A percentile compares a stretch with the other conserved stretches of the same genome.
These are phyloP conservation scores for Dioscorea zingiberensis DNA, from an alignment of 106 monocot species.

Conservation along the genomic window DNA sequence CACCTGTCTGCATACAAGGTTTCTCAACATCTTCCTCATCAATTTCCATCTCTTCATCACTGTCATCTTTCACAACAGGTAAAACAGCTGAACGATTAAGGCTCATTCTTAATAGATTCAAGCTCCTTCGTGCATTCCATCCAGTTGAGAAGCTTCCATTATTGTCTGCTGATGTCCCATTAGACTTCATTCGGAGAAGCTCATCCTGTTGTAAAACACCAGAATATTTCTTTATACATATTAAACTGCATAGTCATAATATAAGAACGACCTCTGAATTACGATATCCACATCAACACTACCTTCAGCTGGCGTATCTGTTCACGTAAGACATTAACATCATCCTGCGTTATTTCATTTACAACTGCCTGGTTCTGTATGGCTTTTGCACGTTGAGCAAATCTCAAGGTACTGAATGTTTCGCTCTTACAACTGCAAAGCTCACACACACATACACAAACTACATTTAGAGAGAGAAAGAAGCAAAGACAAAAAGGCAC, in stretches of 20 bases:
- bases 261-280: too few species aligned
- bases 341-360: conserved; percentile 87
- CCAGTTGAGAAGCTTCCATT: conserved; percentile 66
- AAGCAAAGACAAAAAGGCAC: background rate
- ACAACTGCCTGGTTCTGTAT: conserved; percentile 92
- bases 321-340: conserved; percentile 83
- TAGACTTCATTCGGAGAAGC: conserved; percentile 81
- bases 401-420: conserved; percentile 87
- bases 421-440: conserved; percentile 93
- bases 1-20: conserved; percentile 16
- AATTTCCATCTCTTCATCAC: conserved; percentile 98
- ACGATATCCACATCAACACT: background rate
- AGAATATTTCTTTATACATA: background rate
- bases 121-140: conserved; percentile 83
- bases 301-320: conserved; percentile 95
- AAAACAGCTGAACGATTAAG: conserved; percentile 52
- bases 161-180: conserved; percentile 24
- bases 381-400: conserved; percentile 94
- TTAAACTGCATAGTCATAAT: too few species aligned
- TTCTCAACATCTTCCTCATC: conserved; percentile 71
- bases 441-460: conserved; percentile 7
- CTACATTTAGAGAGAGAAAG: background rate
- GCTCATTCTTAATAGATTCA: conserved; percentile 80
- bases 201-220: conserved; percentile 34
- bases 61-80: conserved; percentile 50